phyloP scores from a whole-genome alignment of 495 filamentous ascomycete genomes.

The Talaromyces nanjingensis region DNA sequence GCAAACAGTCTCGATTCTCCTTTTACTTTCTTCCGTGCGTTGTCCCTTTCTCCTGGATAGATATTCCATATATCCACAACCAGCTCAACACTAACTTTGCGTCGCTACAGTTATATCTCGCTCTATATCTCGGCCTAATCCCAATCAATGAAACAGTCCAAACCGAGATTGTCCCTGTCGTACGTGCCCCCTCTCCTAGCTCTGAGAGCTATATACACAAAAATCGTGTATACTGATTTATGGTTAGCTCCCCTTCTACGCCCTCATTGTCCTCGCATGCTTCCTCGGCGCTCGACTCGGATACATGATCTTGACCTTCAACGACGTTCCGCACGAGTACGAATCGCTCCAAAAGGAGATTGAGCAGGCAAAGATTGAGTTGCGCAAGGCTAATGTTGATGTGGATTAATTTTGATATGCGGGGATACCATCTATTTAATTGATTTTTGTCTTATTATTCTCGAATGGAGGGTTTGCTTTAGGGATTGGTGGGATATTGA shows the following conservation, averaged over 20 bases:
- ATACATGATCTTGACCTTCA: constrained; percentile 88
- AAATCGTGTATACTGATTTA: background rate
- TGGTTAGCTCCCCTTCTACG: constrained; percentile 86
- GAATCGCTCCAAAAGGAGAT: constrained; percentile 73
- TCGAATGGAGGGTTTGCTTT: background rate
- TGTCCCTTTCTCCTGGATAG: constrained; percentile 12
- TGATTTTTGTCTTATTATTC: background rate
- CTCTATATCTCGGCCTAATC: constrained; percentile 74
- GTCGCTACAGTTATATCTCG: constrained; percentile 68
- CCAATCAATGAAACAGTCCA: constrained; percentile 66
- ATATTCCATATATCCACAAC: background rate
- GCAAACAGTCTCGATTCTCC: constrained; percentile 79
- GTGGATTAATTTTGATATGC: constrained; percentile 31
- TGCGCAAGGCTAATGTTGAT: constrained; percentile 42
- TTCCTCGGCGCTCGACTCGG: constrained; percentile 90
- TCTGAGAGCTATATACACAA: no score
- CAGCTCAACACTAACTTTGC: constrained; percentile 7
- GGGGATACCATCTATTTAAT: background rate
- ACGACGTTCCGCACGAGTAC: constrained; percentile 89
- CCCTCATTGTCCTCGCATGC: constrained; percentile 82
- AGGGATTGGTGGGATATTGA: no score
- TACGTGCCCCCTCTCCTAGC: constrained; percentile 23
- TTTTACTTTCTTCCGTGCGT: constrained; percentile 80
- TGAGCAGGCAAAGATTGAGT: constrained; percentile 41
- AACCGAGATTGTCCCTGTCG: constrained; percentile 46